Percentiles rank a stretch among this genome's conserved stretches.
Conservation (phyloP, 129 eudicot species). For the Lactuca sativa region DNA sequence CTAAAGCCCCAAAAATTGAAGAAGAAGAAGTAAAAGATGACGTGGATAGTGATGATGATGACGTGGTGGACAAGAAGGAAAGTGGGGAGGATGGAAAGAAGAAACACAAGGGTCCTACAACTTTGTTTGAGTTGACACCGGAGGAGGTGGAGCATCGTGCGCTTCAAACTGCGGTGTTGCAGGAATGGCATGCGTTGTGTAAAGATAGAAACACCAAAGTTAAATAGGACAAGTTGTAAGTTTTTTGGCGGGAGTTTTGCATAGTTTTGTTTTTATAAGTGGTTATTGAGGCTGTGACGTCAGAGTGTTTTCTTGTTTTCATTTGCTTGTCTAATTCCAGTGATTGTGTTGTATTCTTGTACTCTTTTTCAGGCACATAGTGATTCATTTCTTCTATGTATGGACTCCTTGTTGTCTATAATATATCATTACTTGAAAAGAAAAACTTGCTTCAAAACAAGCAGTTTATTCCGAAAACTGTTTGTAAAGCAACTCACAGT, state of each 20-base stretch:
- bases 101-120: constrained; percentile 72
- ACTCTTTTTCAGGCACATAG: constrained; percentile 22
- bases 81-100: constrained; percentile 39
- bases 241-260: constrained; percentile 27
- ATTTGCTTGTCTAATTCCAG: constrained; percentile 4
- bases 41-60: constrained; percentile 38
- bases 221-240: constrained; percentile 19
- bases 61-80: constrained; percentile 35
- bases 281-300: constrained; percentile 12
- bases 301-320: constrained; percentile 19
- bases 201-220: constrained; percentile 75
- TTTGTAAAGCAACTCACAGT: no score
- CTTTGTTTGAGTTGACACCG: constrained; percentile 65
- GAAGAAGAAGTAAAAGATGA: constrained; percentile 45
- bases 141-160: constrained; percentile 95
- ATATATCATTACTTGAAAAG: no score
- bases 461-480: background rate
- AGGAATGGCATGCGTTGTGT: constrained; percentile 86
- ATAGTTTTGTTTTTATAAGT: constrained; percentile 6
- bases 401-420: background rate
- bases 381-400: background rate
- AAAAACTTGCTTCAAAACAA: background rate
- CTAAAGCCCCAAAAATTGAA: constrained; percentile 58
- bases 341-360: constrained; percentile 24
- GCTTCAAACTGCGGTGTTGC: constrained; percentile 78